A percentile compares a stretch with the other conserved stretches of the same genome.
Conservation (phyloP, 495 filamentous ascomycete species). For the Tetracladium marchalianum region DNA sequence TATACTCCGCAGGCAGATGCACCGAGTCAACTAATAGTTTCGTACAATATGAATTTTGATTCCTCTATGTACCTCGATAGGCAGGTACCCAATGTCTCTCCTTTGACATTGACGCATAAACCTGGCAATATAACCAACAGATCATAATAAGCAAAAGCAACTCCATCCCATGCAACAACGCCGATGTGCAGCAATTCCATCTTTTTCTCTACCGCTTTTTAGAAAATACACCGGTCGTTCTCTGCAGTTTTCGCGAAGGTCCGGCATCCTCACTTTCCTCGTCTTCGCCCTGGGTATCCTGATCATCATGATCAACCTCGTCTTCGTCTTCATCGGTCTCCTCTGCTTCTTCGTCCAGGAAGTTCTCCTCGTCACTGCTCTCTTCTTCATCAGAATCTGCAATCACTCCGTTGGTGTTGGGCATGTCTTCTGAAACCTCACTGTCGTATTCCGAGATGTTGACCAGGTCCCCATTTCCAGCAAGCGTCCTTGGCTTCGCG, state of each 20-base stretch:
- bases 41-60: too few species aligned
- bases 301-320: slow-evolving; percentile 32
- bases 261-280: slow-evolving; percentile 31
- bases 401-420: slow-evolving; percentile 26
- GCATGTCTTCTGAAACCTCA: slow-evolving; percentile 23
- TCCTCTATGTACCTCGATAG: too few species aligned
- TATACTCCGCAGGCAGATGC: too few species aligned
- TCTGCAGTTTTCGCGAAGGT: slow-evolving; percentile 25
- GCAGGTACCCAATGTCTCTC: neutral
- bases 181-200: slow-evolving; percentile 5
- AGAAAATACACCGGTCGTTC: slow-evolving; percentile 20
- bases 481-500: slow-evolving; percentile 24
- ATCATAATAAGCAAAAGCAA: slow-evolving; percentile 2
- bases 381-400: slow-evolving; percentile 35
- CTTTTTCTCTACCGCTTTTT: slow-evolving; percentile 12
- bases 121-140: neutral
- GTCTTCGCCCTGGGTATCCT: slow-evolving; percentile 30
- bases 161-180: slow-evolving; percentile 15
- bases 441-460: slow-evolving; percentile 16
- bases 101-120: neutral
- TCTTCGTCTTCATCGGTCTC: slow-evolving; percentile 32
- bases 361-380: slow-evolving; percentile 20
- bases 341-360: slow-evolving; percentile 28
- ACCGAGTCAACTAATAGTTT: too few species aligned
- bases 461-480: slow-evolving; percentile 24